Base-by-base conservation (phyloP, 129 eudicot species). In the Chrysanthemum makinoi region DNA sequence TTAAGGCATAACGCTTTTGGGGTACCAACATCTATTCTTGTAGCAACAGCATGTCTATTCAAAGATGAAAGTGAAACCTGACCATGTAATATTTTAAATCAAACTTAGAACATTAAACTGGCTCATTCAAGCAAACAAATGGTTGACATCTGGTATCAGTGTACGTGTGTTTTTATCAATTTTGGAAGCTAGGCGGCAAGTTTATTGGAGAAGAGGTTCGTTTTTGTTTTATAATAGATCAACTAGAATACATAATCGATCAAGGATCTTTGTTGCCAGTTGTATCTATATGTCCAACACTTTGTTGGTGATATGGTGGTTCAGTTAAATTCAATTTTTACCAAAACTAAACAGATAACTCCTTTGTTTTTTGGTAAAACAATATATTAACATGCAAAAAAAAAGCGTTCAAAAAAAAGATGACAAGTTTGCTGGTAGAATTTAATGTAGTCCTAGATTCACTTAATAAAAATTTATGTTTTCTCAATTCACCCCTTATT, bases 31-130 rank as follows among this genome's bases (percentile, higher is more conserved):
- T 94, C 99, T 80, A 80, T 89, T 70, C 99, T 87, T 71, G 97
- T 87, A 54, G 99, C 99, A 77, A 94, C 99, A 53, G 99, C 97
- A 75, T 94, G 99, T 69, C 99, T 84, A 83, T 94, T 94, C 61
- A 94, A 86, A 78, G 99, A 94, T 77, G 99, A 94, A 68, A 94
- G 89, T 39, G 99, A 90, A 79, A 94, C 99, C 99, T 89, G 52
- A 57, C n/a, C 68, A 75, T 49, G 46, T 61, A 56, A 69, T 63
- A 74, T 20, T 60, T 26, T 20, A 35, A 35, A 28, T 2, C 14
- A n/a, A 65, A 39, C 46, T 8, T 6, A 39, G 46, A 39, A 39
- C 10, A 39, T 39, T 39, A 39, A 39, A 39, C 9, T 7, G 46
- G 46, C 0, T 52, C 67, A 50, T 54, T 65, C 11, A 75, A 52